phyloP scores from a whole-genome alignment of 1,284 basidiomycete genomes.

The Abortiporus biennis region DNA sequence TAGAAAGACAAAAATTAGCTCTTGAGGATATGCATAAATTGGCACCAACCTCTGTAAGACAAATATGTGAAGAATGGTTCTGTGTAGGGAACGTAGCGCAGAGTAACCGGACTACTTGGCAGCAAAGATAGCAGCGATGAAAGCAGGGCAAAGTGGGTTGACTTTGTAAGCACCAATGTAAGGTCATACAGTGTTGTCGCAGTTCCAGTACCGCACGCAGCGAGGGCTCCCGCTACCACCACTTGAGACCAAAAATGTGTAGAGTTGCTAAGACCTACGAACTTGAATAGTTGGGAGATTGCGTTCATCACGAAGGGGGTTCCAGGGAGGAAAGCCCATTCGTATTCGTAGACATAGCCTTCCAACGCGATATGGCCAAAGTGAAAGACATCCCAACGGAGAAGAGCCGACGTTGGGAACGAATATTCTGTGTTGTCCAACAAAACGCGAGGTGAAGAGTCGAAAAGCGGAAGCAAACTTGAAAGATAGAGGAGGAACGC shows the following conservation, averaged over 20 bases:
- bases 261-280: constrained; percentile 2
- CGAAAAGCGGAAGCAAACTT: constrained; percentile 33
- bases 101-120: constrained; percentile 74
- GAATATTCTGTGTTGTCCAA: constrained; percentile 14
- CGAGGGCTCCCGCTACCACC: constrained; percentile 30
- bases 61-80: constrained; percentile 84
- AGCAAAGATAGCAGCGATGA: constrained; percentile 69
- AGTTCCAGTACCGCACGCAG: constrained; percentile 39
- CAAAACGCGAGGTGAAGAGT: constrained; percentile 37
- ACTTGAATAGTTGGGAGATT: constrained; percentile 15
- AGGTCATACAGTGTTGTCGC: constrained; percentile 59
- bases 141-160: constrained; percentile 52
- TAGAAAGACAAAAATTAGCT: constrained; percentile 18
- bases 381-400: constrained; percentile 92
- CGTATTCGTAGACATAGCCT: constrained; percentile 74
- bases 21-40: not conserved
- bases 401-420: constrained; percentile 26
- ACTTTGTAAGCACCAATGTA: constrained; percentile 45
- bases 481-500: constrained; percentile 24
- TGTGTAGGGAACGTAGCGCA: constrained; percentile 68
- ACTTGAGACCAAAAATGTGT: constrained; percentile 20
- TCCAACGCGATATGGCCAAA: constrained; percentile 64
- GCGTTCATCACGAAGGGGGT: constrained; percentile 49
- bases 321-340: constrained; percentile 86
- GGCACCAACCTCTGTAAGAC: constrained; percentile 59